Percentiles rank a stretch among this genome's conserved stretches.
These are phyloP conservation scores for Eustoma russellianum DNA, from an alignment of 257 asterid species.

Conservation along the genomic window DNA sequence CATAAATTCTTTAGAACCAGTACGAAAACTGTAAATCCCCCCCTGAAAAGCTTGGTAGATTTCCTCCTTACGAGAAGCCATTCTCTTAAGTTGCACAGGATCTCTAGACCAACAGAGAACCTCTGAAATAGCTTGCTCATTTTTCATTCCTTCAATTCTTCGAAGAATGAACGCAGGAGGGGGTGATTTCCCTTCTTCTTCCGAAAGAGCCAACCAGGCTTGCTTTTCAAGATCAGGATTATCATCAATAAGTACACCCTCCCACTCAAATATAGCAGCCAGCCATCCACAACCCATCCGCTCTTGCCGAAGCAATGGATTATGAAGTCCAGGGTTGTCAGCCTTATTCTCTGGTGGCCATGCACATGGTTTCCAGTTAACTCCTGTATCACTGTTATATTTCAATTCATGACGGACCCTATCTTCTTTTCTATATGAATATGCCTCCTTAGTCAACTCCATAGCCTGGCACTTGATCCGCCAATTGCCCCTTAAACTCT, in stretches of 20 bases:
- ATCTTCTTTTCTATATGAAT: conserved; percentile 46
- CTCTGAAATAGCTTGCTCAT: conserved; percentile 89
- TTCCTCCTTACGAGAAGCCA: conserved; percentile 75
- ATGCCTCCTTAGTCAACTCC: conserved; percentile 58
- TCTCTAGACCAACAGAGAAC: conserved; percentile 98
- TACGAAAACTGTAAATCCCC: conserved; percentile 59
- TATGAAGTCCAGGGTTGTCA: conserved; percentile 65
- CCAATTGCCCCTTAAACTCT: conserved; percentile 13
- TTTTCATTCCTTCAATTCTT: conserved; percentile 90
- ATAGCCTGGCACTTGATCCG: conserved; percentile 55
- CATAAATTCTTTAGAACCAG: conserved; percentile 77
- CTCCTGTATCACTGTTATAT: conserved; percentile 35
- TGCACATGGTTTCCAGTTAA: conserved; percentile 43
- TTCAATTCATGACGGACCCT: conserved; percentile 39
- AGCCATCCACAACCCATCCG: conserved; percentile 97
- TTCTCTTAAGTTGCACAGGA: conserved; percentile 46
- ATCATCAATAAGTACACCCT: conserved; percentile 79
- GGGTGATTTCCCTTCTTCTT: conserved; percentile 75
- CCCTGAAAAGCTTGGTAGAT: conserved; percentile 75
- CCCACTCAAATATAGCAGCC: conserved; percentile 94
- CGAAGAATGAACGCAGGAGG: conserved; percentile 71
- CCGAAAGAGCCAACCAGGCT: conserved; percentile 76
- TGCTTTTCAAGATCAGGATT: conserved; percentile 83
- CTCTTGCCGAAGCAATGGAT: conserved; percentile 86
- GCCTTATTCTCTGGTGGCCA: conserved; percentile 93